Base-by-base conservation (phyloP, 148 eudicot species). In the Amaranthus cruentus region DNA sequence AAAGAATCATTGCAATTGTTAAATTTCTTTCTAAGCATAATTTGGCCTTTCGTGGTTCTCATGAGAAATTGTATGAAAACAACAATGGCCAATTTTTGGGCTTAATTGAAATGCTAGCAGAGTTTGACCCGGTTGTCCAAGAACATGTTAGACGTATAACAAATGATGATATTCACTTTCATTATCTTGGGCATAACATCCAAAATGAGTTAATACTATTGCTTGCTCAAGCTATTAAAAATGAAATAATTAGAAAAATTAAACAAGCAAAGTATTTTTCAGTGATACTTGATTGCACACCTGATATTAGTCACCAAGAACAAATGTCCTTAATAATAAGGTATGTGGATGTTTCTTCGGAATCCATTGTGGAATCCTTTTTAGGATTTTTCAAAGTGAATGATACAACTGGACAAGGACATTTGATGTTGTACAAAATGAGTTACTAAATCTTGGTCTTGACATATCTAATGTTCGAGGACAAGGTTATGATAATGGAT, bases 161-260 rank as follows among this genome's bases (percentile, higher is more conserved):
- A 21, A 69, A 38, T 59, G 12, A 61, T 76, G 61, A 76, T 46
- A 60, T 69, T 60, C 66, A 77, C 2, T 11, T 12, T 10, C 71
- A 64, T 70, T 71, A 61, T 18, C 75, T 77, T 70, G 75, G 80
- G 4, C 69, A 61, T 42, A 76, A 9, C 8, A 77, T 71, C 10
- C 80, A 77, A 64, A 64, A 76, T 61, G 76, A 80, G 70, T 75
- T 80, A 48, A 80, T 80, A 65, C 43, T 56, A 11, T 57, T 71
- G 67, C 64, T 80, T 5, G 73, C 15, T 47, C 42, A 21, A 62
- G 51, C 52, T 47, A 43, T 71, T 3, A 62, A 61, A 63, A 48
- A 1, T 51, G 38, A 70, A 50, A 62, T 77, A 50, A 18, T 18
- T 18, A 18, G 18, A 18, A 18, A 18, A 18, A 18, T 18, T 18